A percentile compares a stretch with the other conserved stretches of the same genome.
Conservation (phyloP, 139 green algal genomes). For the Edaphochlamys debaryana region DNA sequence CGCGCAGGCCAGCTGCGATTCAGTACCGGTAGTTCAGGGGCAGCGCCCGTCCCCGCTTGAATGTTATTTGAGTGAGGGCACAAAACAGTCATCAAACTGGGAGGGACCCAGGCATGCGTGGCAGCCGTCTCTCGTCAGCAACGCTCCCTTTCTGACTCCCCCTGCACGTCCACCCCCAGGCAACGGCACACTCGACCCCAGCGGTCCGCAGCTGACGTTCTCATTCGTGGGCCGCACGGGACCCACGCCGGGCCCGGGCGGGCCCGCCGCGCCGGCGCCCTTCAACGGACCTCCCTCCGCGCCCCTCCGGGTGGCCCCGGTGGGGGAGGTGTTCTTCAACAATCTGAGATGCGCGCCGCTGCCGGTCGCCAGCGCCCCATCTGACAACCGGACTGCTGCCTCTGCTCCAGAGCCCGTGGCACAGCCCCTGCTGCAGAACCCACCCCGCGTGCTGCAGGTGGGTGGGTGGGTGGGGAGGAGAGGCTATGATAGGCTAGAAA, state of each 20-base stretch:
- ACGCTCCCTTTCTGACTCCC: background rate
- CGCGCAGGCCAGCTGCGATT: no score
- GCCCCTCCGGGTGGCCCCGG: slow-evolving; percentile 49
- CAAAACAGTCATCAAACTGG: no score
- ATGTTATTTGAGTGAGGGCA: no score
- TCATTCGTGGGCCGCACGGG: slow-evolving; percentile 45
- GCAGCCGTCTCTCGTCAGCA: no score
- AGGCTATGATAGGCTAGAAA: no score
- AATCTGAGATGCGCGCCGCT: slow-evolving; percentile 67
- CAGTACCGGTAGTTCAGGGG: no score
- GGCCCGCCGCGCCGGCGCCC: background rate
- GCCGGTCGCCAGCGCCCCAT: no score
- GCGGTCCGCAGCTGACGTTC: slow-evolving; percentile 29
- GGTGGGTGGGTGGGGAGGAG: no score
- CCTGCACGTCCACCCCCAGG: slow-evolving; percentile 8
- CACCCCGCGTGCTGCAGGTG: slow-evolving; percentile 33
- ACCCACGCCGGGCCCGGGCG: background rate
- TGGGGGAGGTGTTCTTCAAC: slow-evolving; percentile 57
- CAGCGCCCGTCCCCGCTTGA: no score
- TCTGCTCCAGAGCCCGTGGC: background rate
- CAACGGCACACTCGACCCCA: slow-evolving; percentile 27
- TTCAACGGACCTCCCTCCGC: slow-evolving; percentile 36
- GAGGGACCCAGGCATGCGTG: no score
- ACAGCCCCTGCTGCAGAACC: background rate
- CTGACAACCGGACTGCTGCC: no score